A percentile compares a stretch with the other conserved stretches of the same genome.
Evolutionary conservation across 495 filamentous ascomycete species (phyloP).

Genomic region (Penicillium daleae): DNA sequence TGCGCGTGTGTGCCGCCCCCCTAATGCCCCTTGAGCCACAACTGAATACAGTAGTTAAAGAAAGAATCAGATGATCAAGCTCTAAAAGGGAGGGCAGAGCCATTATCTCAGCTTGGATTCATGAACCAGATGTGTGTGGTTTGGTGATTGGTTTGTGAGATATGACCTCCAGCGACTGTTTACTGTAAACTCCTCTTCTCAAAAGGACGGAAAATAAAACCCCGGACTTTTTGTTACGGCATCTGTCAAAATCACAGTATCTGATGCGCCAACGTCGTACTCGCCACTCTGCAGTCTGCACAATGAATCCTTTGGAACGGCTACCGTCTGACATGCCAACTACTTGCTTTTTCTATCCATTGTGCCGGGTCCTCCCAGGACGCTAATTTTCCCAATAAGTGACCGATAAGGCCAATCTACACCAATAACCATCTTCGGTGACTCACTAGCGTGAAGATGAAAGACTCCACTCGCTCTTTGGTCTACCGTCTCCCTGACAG

Average conservation of each 20-base stretch:
- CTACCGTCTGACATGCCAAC: background rate
- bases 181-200: background rate
- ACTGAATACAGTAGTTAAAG: background rate
- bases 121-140: background rate
- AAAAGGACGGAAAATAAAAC: background rate
- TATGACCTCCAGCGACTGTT: background rate
- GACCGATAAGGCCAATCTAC: background rate
- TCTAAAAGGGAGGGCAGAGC: too few species aligned
- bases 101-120: background rate
- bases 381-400: background rate
- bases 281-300: background rate
- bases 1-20: conserved; percentile 17
- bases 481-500: background rate
- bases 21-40: conserved; percentile 6
- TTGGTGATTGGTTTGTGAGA: background rate
- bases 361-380: background rate
- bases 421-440: background rate
- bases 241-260: background rate
- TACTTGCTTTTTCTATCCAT: background rate
- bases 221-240: background rate
- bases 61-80: background rate
- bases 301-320: conserved; percentile 1
- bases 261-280: background rate
- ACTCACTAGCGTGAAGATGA: background rate
- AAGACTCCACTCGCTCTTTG: background rate